Evolutionary conservation across 192 early-diverging fungal genomes (phyloP).

Genomic region (Chytriomyces sp.): DNA sequence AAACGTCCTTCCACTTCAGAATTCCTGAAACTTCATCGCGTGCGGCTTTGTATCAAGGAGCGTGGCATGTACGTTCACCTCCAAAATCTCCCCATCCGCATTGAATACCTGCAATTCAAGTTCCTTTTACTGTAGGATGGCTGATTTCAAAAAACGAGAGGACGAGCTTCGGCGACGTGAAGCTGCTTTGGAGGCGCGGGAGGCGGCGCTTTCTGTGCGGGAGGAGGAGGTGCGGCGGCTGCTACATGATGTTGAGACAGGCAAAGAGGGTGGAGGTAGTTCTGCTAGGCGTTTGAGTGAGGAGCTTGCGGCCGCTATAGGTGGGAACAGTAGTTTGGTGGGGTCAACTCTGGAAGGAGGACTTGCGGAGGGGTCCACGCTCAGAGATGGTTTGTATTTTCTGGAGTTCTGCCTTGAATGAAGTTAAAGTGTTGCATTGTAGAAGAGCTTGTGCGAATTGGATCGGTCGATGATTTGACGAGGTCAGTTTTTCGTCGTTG

Average conservation of each 20-base stretch:
- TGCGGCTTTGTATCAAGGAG: constrained; percentile 21
- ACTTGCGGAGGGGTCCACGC: not conserved
- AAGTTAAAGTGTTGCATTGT: not conserved
- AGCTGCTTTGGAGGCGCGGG: constrained; percentile 20
- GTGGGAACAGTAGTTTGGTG: not conserved
- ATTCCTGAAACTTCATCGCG: constrained; percentile 8
- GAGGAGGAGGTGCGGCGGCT: constrained; percentile 30
- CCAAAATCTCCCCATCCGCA: not conserved
- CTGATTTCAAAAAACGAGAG: constrained; percentile 30
- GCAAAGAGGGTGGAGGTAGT: not conserved
- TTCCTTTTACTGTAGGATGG: constrained; percentile 1
- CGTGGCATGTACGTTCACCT: constrained; percentile 5
- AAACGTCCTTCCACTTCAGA: constrained; percentile 15
- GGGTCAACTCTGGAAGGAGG: not conserved
- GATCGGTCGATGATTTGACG: too few relatives aligned
- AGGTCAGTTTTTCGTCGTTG: too few relatives aligned
- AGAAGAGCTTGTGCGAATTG: not conserved
- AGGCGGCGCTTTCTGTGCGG: constrained; percentile 13
- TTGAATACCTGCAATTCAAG: not conserved
- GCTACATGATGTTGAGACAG: not conserved
- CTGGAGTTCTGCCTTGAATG: not conserved
- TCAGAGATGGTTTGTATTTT: not conserved
- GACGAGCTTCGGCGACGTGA: constrained; percentile 35
- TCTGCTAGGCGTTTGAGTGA: not conserved
- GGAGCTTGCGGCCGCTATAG: not conserved